A percentile compares a stretch with the other conserved stretches of the same genome.
These are phyloP conservation scores for Obelidium mucronatum DNA, from an alignment of 192 early-diverging fungal genomes.

Conservation along the genomic window DNA sequence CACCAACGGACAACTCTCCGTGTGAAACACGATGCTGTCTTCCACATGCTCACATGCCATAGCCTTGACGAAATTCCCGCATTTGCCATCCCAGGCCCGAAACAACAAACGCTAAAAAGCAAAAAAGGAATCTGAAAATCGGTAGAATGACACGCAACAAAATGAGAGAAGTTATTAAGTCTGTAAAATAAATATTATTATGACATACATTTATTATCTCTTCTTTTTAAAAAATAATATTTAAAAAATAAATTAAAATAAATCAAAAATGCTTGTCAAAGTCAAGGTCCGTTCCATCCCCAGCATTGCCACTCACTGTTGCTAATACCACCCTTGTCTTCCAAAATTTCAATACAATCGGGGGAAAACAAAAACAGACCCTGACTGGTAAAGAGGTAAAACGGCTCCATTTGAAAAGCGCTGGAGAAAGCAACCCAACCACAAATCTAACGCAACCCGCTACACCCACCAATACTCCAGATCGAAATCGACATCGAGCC, in stretches of 20 bases:
- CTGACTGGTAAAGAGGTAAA: conserved; percentile 85
- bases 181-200: too few relatives aligned
- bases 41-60: conserved; percentile 55
- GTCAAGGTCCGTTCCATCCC: conserved; percentile 65
- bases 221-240: too few relatives aligned
- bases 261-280: conserved; percentile 74
- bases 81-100: conserved; percentile 34
- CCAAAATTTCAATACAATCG: neutral
- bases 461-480: conserved; percentile 48
- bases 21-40: conserved; percentile 55
- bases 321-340: neutral
- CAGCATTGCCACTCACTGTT: neutral
- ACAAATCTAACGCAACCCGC: neutral
- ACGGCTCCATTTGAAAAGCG: too few relatives aligned
- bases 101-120: conserved; percentile 9
- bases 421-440: neutral
- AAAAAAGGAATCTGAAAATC: conserved; percentile 2
- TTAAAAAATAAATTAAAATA: conserved; percentile 2
- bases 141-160: too few relatives aligned
- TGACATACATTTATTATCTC: too few relatives aligned
- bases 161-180: too few relatives aligned
- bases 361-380: conserved; percentile 59
- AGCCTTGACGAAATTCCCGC: conserved; percentile 49
- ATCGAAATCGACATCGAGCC: conserved; percentile 92
- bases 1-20: conserved; percentile 28